Base-by-base conservation (phyloP, 2,329 filamentous ascomycete species). In the Myriangium duriaei region DNA sequence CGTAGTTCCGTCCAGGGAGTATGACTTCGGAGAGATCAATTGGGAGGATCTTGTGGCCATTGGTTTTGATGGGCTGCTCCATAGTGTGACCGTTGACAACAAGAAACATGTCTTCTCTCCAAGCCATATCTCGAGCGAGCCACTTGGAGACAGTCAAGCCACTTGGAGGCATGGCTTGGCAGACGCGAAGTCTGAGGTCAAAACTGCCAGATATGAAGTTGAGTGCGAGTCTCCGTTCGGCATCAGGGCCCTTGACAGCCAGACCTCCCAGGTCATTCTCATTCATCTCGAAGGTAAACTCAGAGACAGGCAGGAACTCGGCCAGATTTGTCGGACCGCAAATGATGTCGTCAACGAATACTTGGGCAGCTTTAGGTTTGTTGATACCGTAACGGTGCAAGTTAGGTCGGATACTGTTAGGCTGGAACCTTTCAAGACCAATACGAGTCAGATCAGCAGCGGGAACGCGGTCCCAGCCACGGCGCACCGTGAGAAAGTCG, bases 21-120 rank as follows among this genome's bases (percentile, higher is more conserved):
- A 92, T 47, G 13, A 72, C 55, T 1, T 54, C 44, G 2, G 84
- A 86, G 15, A 94, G 62, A 47, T 94, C 84, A 4, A 82, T 63
- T 0, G 87, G 78, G 6, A 85, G 57, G 48, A 92, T 82, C 47
- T 78, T 82, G 4, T 15, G 9, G 14, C 18, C 21, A 4, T 21
- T 24, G 11, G 16, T 17, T 7, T 9, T 34, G 5, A 5, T 15
- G 9, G 32, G 32, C 12, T 7, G 32, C 12, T 30, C 36, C 5
- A 39, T 15, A 14, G 28, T 32, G 30, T 33, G 36, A 11, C 17
- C 12, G 18, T 38, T 38, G 15, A 38, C 10, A 18, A 17, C 18
- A 9, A 32, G 12, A 16, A 30, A 38, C 7, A 31, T n/a, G 17
- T 28, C 29, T 9, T 14, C 13, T 4, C 24, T 11, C 13, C 15